phyloP scores from a whole-genome alignment of 352 stramenopile genomes.

The Thalassiosira mediterranea region DNA sequence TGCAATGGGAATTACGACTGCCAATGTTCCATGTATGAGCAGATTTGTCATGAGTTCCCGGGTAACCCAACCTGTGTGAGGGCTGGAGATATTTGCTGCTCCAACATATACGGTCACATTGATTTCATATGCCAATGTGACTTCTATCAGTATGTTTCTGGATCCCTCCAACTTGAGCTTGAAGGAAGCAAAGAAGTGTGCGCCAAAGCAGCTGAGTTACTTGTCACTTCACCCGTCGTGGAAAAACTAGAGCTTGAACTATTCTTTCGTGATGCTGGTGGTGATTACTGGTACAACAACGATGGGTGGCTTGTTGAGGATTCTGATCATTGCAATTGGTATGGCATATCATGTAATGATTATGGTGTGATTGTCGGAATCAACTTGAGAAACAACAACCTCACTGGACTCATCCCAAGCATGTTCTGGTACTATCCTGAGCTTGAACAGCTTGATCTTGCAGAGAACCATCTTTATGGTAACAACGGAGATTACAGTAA shows the following conservation, averaged over 20 bases:
- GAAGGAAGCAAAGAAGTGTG: neutral
- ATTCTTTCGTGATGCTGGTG: slow-evolving; percentile 9
- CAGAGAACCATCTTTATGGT: neutral
- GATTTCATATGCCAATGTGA: neutral
- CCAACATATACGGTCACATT: neutral
- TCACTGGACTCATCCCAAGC: slow-evolving; percentile 8
- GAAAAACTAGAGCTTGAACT: neutral
- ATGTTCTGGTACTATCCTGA: slow-evolving; percentile 4
- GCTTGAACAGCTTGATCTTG: slow-evolving; percentile 8
- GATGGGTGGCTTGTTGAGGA: slow-evolving; percentile 15
- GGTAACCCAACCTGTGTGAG: slow-evolving; percentile 2
- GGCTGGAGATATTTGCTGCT: neutral
- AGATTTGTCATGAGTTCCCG: slow-evolving; percentile 21
- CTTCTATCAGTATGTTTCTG: neutral
- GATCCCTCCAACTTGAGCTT: neutral
- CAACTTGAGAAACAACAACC: slow-evolving; percentile 32
- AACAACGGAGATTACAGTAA: neutral
- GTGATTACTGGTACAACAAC: slow-evolving; percentile 32
- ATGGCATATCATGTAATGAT: slow-evolving; percentile 27
- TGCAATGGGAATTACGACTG: slow-evolving; percentile 14
- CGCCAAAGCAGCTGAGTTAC: neutral
- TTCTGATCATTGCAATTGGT: slow-evolving; percentile 19
- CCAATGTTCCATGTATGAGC: slow-evolving; percentile 4
- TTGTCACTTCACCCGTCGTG: neutral
- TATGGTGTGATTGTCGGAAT: slow-evolving; percentile 6